A percentile compares a stretch with the other conserved stretches of the same genome.
Conservation (phyloP, 768 basidiomycete species). For the Phaeotremella skinneri region DNA sequence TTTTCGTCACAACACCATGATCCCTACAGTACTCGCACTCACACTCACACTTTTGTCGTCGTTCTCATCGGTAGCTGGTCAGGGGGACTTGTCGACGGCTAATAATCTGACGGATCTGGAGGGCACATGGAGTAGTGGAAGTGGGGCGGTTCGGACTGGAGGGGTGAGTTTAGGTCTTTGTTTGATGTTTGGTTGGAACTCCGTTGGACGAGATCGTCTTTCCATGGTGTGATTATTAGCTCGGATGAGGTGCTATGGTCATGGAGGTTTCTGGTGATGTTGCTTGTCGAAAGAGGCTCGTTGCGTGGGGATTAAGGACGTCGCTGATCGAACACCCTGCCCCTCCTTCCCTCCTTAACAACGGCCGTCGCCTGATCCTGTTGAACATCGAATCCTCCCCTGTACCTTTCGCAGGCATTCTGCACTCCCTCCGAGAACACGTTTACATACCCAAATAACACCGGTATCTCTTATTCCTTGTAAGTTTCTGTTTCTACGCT, state of each 20-base stretch:
- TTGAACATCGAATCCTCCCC: neutral
- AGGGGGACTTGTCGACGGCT: conserved; percentile 38
- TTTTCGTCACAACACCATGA: neutral
- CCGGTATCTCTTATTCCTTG: conserved; percentile 89
- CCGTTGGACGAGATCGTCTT: too few relatives aligned
- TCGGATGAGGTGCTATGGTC: too few relatives aligned
- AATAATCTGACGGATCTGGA: conserved; percentile 66
- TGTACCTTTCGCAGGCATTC: conserved; percentile 61
- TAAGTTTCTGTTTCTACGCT: conserved; percentile 57
- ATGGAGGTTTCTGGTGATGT: too few relatives aligned
- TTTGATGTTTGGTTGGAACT: neutral
- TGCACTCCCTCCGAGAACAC: conserved; percentile 76
- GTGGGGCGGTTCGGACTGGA: conserved; percentile 73
- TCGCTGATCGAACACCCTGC: too few relatives aligned
- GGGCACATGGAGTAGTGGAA: conserved; percentile 87
- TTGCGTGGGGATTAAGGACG: too few relatives aligned
- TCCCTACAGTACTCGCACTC: conserved; percentile 2
- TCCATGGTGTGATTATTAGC: too few relatives aligned
- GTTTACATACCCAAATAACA: conserved; percentile 79
- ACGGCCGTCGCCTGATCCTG: too few relatives aligned
- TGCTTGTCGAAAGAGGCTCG: too few relatives aligned
- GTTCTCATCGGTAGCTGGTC: conserved; percentile 18
- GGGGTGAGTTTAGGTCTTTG: conserved; percentile 60
- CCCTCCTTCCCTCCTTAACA: too few relatives aligned
- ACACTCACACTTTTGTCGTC: conserved; percentile 4